phyloP scores from a whole-genome alignment of 2,329 filamentous ascomycete species.

The Neopestalotiopsis sp. region DNA sequence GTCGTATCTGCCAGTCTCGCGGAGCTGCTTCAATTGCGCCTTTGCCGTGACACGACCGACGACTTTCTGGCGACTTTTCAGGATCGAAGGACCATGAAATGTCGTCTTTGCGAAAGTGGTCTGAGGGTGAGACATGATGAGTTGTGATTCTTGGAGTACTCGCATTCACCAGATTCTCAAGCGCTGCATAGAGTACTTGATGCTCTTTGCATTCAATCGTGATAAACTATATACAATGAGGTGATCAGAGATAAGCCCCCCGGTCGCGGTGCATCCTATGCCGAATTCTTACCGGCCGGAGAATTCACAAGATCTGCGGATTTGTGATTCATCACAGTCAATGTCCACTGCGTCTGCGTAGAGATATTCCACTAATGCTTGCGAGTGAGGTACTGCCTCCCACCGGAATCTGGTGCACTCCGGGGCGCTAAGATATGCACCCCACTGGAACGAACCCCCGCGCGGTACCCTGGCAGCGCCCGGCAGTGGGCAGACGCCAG shows the following conservation, averaged over 20 bases:
- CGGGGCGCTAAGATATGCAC: not conserved
- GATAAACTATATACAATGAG: not conserved
- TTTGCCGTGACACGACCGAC: conserved; percentile 45
- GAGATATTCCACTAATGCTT: not conserved
- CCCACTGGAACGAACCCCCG: not conserved
- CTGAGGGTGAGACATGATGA: conserved; percentile 21
- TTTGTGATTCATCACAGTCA: not conserved
- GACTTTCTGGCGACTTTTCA: conserved; percentile 38
- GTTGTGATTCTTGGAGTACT: conserved; percentile 37
- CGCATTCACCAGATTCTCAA: not conserved
- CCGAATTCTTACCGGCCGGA: not conserved
- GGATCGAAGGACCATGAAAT: conserved; percentile 41
- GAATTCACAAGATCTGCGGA: not conserved
- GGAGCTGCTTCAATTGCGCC: conserved; percentile 58
- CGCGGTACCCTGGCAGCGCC: not conserved
- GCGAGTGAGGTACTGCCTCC: not conserved
- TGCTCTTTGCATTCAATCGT: not conserved
- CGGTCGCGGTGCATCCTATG: not conserved
- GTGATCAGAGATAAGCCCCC: not conserved
- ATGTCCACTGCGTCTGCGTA: conserved; percentile 57
- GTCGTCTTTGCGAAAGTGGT: conserved; percentile 32
- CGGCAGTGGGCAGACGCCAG: not conserved
- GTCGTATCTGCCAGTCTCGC: conserved; percentile 59
- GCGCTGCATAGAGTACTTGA: not conserved
- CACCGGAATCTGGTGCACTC: conserved; percentile 1